Conservation (phyloP, 805 yeast genomes). For the Wickerhamomyces tratensis region DNA sequence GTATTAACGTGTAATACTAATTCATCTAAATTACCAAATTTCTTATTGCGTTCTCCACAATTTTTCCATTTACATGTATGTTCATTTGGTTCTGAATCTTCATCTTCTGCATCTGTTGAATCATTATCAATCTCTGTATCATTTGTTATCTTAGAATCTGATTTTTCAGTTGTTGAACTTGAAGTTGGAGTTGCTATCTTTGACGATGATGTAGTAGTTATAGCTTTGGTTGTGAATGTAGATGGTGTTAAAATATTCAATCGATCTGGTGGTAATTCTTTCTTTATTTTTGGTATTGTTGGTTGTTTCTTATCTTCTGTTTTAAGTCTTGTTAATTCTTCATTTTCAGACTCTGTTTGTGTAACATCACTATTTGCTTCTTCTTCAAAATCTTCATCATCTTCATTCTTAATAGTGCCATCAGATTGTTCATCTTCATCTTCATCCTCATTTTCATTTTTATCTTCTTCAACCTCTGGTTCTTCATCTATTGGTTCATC, state of each 20-base stretch:
- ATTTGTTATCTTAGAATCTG: background rate
- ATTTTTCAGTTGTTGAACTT: too few species aligned
- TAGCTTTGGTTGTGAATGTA: too few species aligned
- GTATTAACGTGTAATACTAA: background rate
- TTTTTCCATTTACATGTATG: background rate
- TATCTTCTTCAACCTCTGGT: slow-evolving; percentile 1
- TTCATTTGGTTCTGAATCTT: slow-evolving; percentile 1
- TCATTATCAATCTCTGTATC: background rate
- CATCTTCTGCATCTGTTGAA: slow-evolving; percentile 4
- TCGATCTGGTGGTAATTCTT: too few species aligned
- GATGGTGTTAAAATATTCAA: too few species aligned
- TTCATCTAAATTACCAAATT: background rate
- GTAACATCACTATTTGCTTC: background rate
- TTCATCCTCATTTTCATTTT: background rate
- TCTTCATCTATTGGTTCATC: background rate
- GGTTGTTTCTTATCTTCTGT: background rate
- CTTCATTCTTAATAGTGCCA: background rate
- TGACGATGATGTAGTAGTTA: too few species aligned
- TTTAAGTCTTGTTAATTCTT: too few species aligned
- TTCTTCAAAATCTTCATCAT: too few species aligned
- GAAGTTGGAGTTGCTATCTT: too few species aligned
- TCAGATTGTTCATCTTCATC: background rate
- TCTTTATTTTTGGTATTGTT: too few species aligned
- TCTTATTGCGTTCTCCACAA: background rate
- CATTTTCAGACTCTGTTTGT: background rate